phyloP scores from a whole-genome alignment of 2,329 filamentous ascomycete genomes.

The Trichoderma atroviride region DNA sequence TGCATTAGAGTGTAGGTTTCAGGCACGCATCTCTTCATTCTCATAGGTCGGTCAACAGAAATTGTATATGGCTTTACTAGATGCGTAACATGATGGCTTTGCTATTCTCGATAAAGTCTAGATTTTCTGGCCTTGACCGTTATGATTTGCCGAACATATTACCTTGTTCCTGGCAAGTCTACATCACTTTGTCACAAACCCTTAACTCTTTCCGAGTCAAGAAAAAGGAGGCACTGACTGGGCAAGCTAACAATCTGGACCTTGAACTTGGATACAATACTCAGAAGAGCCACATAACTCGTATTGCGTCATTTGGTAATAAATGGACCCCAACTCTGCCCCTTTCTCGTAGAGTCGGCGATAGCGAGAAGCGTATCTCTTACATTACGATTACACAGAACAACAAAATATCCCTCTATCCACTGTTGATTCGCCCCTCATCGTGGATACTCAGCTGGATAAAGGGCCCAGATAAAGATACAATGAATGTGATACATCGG shows the following conservation, averaged over 20 bases:
- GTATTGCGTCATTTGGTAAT: neutral
- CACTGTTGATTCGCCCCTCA: neutral
- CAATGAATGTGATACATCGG: neutral
- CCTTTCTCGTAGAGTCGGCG: neutral
- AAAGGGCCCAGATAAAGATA: neutral
- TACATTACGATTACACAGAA: neutral
- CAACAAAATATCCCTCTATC: neutral
- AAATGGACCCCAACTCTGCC: neutral
- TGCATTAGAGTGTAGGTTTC: neutral
- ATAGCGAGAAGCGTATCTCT: neutral
- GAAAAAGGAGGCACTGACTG: neutral
- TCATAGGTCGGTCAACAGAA: neutral
- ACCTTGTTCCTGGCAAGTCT: neutral
- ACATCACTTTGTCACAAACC: neutral
- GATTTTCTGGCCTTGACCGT: too few species aligned
- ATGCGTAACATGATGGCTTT: neutral
- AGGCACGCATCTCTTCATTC: neutral
- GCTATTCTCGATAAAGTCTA: neutral
- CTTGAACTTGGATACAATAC: neutral
- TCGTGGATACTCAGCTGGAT: neutral
- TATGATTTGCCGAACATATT: neutral
- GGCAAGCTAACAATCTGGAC: neutral
- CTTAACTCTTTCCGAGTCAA: neutral
- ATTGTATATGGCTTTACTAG: neutral
- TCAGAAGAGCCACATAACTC: neutral